These are phyloP conservation scores for Psilocybe azurescens DNA, from an alignment of 768 basidiomycete genomes.

Conservation along the genomic window DNA sequence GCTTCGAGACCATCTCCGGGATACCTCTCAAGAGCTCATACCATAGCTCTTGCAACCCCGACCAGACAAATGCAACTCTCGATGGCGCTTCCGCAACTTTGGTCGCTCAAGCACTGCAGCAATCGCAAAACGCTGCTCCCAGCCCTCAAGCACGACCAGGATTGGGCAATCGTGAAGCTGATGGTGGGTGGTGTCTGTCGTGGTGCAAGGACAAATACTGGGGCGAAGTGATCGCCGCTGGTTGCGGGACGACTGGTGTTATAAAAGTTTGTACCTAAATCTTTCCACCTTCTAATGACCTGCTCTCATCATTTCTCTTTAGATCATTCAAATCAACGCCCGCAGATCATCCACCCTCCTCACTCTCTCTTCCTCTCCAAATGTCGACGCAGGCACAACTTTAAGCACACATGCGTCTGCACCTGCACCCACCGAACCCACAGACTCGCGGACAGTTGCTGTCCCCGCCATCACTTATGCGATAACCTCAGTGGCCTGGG, in stretches of 20 bases:
- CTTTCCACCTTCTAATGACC: not conserved
- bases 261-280: conserved; percentile 64
- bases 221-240: conserved; percentile 88
- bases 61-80: conserved; percentile 64
- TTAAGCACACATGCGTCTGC: not conserved
- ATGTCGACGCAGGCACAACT: conserved; percentile 15
- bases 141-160: conserved; percentile 40
- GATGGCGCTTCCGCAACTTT: conserved; percentile 65
- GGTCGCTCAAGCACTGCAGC: conserved; percentile 69
- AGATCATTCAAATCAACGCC: conserved; percentile 81
- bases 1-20: conserved; percentile 47
- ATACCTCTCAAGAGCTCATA: conserved; percentile 52
- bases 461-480: conserved; percentile 55
- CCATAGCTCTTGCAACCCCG: conserved; percentile 69
- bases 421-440: conserved; percentile 12
- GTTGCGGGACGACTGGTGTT: conserved; percentile 71
- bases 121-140: conserved; percentile 26
- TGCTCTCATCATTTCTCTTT: conserved; percentile 5
- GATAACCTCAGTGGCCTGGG: conserved; percentile 89
- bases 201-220: conserved; percentile 98
- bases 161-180: conserved; percentile 74
- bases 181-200: conserved; percentile 91
- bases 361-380: conserved; percentile 39
- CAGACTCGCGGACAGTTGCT: conserved; percentile 19
- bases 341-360: conserved; percentile 71